These are phyloP conservation scores for Pseudogymnoascus destructans DNA, from an alignment of 2,329 filamentous ascomycete genomes.

Conservation along the genomic window DNA sequence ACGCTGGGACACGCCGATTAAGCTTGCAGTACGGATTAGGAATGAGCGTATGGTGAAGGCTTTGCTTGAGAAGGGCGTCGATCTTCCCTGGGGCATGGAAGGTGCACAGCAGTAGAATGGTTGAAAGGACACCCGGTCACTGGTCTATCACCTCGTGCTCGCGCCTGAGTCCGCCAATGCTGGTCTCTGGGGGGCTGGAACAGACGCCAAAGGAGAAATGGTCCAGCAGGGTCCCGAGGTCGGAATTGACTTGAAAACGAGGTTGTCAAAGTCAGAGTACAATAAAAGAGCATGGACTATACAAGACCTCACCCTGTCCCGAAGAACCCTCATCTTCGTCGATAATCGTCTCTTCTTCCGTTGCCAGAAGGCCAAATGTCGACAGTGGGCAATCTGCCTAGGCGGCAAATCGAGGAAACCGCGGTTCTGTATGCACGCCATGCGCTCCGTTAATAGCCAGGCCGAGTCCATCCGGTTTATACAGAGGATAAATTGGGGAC, in stretches of 20 bases:
- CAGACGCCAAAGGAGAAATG: neutral
- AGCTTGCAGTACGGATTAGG: neutral
- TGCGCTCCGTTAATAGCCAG: neutral
- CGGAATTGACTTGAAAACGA: neutral
- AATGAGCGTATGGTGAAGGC: neutral
- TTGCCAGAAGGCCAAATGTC: neutral
- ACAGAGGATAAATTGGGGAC: neutral
- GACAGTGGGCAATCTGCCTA: neutral
- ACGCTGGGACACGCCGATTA: neutral
- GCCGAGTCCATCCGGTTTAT: neutral
- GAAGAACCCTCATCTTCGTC: slow-evolving; percentile 9
- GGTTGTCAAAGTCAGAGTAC: neutral
- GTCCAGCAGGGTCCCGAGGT: neutral
- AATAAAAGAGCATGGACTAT: slow-evolving; percentile 13
- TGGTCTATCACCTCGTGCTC: neutral
- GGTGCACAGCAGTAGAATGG: neutral
- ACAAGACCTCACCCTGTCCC: slow-evolving; percentile 13
- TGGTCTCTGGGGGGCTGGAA: slow-evolving; percentile 9
- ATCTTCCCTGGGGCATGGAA: neutral
- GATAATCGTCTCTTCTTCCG: slow-evolving; percentile 7
- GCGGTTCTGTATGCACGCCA: neutral
- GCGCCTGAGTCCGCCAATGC: slow-evolving; percentile 11
- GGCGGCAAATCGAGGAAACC: neutral
- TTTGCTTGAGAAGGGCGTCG: neutral
- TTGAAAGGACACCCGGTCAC: neutral